Base-by-base conservation (phyloP, 2,329 filamentous ascomycete species). In the Alternaria longipes region DNA sequence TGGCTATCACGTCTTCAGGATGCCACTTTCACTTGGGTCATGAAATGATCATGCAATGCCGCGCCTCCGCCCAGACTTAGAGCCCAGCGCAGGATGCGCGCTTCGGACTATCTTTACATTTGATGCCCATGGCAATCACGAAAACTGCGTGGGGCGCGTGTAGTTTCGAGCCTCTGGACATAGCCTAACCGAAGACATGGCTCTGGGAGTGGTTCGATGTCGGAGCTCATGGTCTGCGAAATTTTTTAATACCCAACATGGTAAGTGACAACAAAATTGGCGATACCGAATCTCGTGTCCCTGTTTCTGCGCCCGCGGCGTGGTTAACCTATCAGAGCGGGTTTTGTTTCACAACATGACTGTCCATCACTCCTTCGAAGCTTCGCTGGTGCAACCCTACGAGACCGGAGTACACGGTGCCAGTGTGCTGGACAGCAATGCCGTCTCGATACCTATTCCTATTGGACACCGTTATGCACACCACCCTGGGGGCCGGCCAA, bases 31-130 rank as follows among this genome's bases (percentile, higher is more conserved):
- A 52, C 16, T 8, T 34, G 44, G 22, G 28, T 56, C 44, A 46
- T 9, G 42, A 56, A 54, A 61, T 42, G 34, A 50, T 61, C 60
- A 58, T 59, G 52, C 53, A 44, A 54, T 55, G 64, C 67, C 62
- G 50, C 61, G 66, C 56, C 54, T 20, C 24, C 24, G 65, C 65
- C 67, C 59, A 69, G 65, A 61, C 63, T 56, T 59, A 56, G 36
- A 34, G 16, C 45, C 26, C 50, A 51, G 51, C 36, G n/a, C 38
- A 55, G 44, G 34, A 45, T 56, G 46, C 56, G 12, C 14, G 44
- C 36, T 60, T 63, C 62, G 62, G 56, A 36, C 38, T 36, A 55
- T 58, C 50, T 38, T 61, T 61, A n/a, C 24, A 34, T 55, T 54
- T 54, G 47, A 26, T 24, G 34, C 20, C n/a, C 54, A 44, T 46